Evolutionary conservation across 2,329 filamentous ascomycete species (phyloP), one percentile per base, ranked within the genome.

Genomic region (Pseudogymnoascus sp.): DNA sequence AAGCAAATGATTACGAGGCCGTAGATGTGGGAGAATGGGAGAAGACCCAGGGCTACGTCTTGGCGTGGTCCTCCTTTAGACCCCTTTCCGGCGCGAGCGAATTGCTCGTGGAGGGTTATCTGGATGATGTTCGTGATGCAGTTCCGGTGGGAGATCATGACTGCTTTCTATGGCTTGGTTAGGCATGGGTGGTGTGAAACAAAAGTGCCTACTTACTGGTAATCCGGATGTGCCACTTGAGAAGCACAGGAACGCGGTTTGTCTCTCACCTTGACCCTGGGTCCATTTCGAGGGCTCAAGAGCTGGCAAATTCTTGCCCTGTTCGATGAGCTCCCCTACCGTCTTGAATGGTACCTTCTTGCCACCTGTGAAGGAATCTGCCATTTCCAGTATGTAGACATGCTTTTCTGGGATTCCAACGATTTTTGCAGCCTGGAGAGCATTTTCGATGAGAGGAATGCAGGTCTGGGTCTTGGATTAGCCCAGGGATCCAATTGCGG

Each of bases 1-100:
- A 90, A 86, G 43, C 84, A 85, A 2, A 90, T 84, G 16, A 90
- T 82, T 3, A 90, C 84, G 28, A 93, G 77, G 5, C 84, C 84
- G 73, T 92, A 93, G 66, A 93, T 93, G 69, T 93, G 90, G 66
- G 87, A 91, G 72, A 91, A 85, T 0, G 90, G 90, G 0, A 93
- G 78, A 14, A 93, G 78, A 3, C 89, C 90, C 0, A 93, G 80
- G 1, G 74, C 77, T 14, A 82, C 75, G 64, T 81, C 74, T 23
- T 40, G 59, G 11, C 59, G 59, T 14, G 23, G 8, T 2, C 36
- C 38, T 38, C 62, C 28, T 1, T 63, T 37, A 14, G 36, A 21
- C 4, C n/a, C 31, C 61, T 28, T 36, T 40, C 25, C 31, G 8
- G 9, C 21, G 49, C 46, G 34, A 23, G 5, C 12, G 14, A 1